These are phyloP conservation scores for Stachybotrys chlorohalonatus DNA, from an alignment of 2,329 filamentous ascomycete species.

Conservation along the genomic window DNA sequence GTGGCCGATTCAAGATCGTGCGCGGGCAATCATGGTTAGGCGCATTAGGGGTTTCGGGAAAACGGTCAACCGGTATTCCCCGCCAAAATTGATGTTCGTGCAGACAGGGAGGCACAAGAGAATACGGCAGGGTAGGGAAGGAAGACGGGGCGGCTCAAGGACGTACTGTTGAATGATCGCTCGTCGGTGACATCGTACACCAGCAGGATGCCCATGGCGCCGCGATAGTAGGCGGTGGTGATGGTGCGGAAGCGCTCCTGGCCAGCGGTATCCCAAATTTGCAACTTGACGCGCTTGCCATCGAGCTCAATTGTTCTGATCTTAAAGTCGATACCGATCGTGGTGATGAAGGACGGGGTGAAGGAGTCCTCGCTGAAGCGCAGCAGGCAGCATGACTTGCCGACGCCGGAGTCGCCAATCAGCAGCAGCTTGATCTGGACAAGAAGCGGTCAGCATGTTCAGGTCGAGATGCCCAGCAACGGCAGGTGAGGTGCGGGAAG, in stretches of 20 bases:
- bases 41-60: too few relatives aligned
- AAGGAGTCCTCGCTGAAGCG: conserved; percentile 97
- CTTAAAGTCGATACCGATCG: conserved; percentile 99
- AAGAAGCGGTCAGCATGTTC: conserved; percentile 3
- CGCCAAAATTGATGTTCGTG: too few relatives aligned
- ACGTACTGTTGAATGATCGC: conserved; percentile 86
- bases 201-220: conserved; percentile 94
- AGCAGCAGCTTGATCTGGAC: conserved; percentile 87
- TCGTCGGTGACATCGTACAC: conserved; percentile 99
- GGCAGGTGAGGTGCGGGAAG: conserved; percentile 4
- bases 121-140: background rate
- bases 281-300: conserved; percentile 96
- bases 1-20: too few relatives aligned
- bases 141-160: background rate
- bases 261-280: conserved; percentile 99
- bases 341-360: conserved; percentile 96
- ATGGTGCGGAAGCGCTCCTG: conserved; percentile 98
- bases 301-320: conserved; percentile 98
- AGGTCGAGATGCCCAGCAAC: background rate
- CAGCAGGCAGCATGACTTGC: conserved; percentile 93
- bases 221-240: conserved; percentile 96
- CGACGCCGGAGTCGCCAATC: conserved; percentile 93
- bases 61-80: too few relatives aligned
- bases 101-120: background rate
- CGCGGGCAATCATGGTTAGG: too few relatives aligned